Percentiles rank a stretch among this genome's conserved stretches.
Evolutionary conservation across 2,329 filamentous ascomycete genomes (phyloP).

Genomic region (Cladosporium halotolerans): DNA sequence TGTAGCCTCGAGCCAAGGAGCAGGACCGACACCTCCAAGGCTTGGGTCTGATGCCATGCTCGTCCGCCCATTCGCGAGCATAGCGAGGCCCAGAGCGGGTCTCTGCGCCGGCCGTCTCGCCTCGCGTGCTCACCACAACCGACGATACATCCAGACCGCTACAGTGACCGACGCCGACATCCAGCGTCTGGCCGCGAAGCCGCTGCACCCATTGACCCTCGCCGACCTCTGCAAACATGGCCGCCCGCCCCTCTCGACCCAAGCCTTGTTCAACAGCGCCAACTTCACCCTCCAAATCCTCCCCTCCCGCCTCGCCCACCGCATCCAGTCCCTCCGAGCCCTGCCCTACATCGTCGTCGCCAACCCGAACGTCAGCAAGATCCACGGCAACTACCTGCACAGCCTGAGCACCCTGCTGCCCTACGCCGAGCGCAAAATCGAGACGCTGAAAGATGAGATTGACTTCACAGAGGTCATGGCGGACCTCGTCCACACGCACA

Average conservation of each 20-base stretch:
- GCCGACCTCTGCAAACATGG: conserved; percentile 86
- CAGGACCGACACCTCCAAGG: neutral
- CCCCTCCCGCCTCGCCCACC: conserved; percentile 84
- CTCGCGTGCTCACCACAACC: conserved; percentile 3
- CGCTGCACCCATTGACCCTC: conserved; percentile 75
- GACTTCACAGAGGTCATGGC: conserved; percentile 88
- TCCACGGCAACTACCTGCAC: conserved; percentile 94
- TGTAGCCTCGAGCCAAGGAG: conserved; percentile 7
- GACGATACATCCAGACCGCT: conserved; percentile 31
- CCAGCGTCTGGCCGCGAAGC: conserved; percentile 66
- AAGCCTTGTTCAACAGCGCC: conserved; percentile 78
- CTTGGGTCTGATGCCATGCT: conserved; percentile 4
- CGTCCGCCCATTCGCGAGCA: neutral
- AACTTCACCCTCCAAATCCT: conserved; percentile 93
- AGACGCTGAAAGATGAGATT: conserved; percentile 77
- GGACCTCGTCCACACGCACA: conserved; percentile 90
- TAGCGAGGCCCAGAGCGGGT: neutral
- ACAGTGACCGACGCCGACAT: conserved; percentile 66
- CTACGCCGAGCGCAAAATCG: conserved; percentile 67
- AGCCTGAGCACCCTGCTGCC: conserved; percentile 85
- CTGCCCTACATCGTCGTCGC: conserved; percentile 96
- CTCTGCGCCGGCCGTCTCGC: neutral
- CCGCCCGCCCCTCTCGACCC: conserved; percentile 72
- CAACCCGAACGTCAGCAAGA: conserved; percentile 90
- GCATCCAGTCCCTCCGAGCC: conserved; percentile 87